These are phyloP conservation scores for Plasmodium coatneyi DNA, from an alignment of 169 alveolate species.

Conservation along the genomic window DNA sequence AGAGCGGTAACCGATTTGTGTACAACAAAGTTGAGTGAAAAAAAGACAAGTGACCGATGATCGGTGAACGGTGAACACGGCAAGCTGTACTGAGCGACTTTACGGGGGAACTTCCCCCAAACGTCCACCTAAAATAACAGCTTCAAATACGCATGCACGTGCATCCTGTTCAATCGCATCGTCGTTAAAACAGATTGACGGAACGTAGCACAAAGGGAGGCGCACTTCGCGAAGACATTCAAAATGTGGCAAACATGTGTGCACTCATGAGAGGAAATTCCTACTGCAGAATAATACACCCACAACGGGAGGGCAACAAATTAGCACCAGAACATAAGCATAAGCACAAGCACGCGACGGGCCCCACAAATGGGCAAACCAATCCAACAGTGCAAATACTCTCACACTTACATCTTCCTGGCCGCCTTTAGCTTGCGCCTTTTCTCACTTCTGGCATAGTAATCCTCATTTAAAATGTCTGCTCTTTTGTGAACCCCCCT, in stretches of 20 bases:
- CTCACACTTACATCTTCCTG: slow-evolving; percentile 42
- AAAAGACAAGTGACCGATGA: neutral
- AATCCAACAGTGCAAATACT: neutral
- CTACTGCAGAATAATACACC: neutral
- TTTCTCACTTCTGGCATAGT: slow-evolving; percentile 62
- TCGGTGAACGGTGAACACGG: neutral
- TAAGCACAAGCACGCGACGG: neutral
- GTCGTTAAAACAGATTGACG: neutral
- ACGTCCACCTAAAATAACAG: neutral
- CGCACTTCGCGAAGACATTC: neutral
- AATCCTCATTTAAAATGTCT: slow-evolving; percentile 69
- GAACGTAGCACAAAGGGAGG: neutral
- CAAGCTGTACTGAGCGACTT: neutral
- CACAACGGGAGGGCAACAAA: neutral
- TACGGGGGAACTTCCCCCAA: neutral
- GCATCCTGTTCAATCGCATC: neutral
- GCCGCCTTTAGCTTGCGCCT: slow-evolving; percentile 58
- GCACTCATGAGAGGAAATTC: neutral
- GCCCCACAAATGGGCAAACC: neutral
- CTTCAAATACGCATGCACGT: neutral
- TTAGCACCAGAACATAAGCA: neutral
- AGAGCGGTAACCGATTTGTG: neutral
- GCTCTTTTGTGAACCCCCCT: slow-evolving; percentile 13
- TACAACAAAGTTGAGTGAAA: neutral
- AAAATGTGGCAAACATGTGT: neutral